A percentile compares a stretch with the other conserved stretches of the same genome.
Conservation (phyloP, 2,329 filamentous ascomycete genomes). For the Malbranchea zuffiana region DNA sequence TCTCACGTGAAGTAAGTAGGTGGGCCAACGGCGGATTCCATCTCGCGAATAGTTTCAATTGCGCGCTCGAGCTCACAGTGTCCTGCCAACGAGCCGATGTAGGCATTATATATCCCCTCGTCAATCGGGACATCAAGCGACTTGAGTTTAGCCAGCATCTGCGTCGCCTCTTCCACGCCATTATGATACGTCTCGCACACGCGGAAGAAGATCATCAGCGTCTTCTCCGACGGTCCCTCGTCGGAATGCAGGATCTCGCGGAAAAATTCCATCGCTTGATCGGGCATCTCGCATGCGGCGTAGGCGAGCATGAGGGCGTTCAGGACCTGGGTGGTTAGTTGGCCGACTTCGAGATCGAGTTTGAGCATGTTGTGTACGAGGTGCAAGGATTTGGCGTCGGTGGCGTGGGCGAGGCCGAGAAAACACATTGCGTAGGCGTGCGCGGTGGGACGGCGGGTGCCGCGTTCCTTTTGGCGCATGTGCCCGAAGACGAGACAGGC, state of each 20-base stretch:
- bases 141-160: constrained; percentile 46
- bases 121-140: constrained; percentile 70
- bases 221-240: constrained; percentile 79
- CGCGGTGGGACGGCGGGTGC: constrained; percentile 52
- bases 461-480: constrained; percentile 69
- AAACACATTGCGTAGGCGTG: constrained; percentile 72
- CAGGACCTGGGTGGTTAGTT: constrained; percentile 62
- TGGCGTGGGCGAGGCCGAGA: constrained; percentile 55
- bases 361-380: constrained; percentile 89
- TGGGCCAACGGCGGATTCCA: constrained; percentile 56
- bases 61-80: constrained; percentile 61
- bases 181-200: constrained; percentile 53
- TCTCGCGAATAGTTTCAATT: constrained; percentile 53
- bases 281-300: constrained; percentile 54
- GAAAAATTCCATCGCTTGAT: constrained; percentile 68
- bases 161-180: constrained; percentile 38
- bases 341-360: constrained; percentile 64
- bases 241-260: constrained; percentile 65
- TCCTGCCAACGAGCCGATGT: constrained; percentile 63
- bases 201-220: constrained; percentile 69
- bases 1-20: constrained; percentile 66
- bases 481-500: constrained; percentile 79
- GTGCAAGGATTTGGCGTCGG: constrained; percentile 54
- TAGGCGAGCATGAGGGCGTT: constrained; percentile 86
- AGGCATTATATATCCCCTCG: constrained; percentile 60